Percentiles rank a stretch among this genome's conserved stretches.
These are phyloP conservation scores for Pulveroboletus sp. DNA, from an alignment of 768 basidiomycete genomes.

Conservation along the genomic window DNA sequence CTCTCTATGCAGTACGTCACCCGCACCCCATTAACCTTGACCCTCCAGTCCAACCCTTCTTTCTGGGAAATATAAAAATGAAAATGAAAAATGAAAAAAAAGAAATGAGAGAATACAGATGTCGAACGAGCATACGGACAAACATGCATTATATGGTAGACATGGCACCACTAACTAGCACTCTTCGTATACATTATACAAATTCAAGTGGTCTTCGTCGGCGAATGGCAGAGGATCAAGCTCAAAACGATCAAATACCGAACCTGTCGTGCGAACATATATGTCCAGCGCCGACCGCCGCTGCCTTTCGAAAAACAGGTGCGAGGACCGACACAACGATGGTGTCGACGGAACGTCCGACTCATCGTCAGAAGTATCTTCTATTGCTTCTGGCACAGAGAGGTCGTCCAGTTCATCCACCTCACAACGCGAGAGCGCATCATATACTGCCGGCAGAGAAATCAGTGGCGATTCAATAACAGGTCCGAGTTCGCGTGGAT, in stretches of 20 bases:
- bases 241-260: slow-evolving; percentile 61
- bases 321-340: slow-evolving; percentile 54
- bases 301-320: slow-evolving; percentile 46
- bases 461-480: slow-evolving; percentile 39
- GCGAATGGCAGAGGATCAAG: slow-evolving; percentile 70
- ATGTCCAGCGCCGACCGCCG: slow-evolving; percentile 51
- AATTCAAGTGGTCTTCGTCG: slow-evolving; percentile 41
- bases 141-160: slow-evolving; percentile 27
- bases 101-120: too few species aligned
- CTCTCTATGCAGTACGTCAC: slow-evolving; percentile 52
- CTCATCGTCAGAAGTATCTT: slow-evolving; percentile 83
- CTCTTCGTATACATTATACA: slow-evolving; percentile 56
- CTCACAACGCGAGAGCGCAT: slow-evolving; percentile 61
- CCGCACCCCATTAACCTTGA: slow-evolving; percentile 18
- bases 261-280: slow-evolving; percentile 55
- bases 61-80: slow-evolving; percentile 21
- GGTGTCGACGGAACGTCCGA: slow-evolving; percentile 67
- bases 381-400: slow-evolving; percentile 74
- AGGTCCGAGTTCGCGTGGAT: slow-evolving; percentile 47
- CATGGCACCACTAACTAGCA: slow-evolving; percentile 57
- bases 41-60: slow-evolving; percentile 4
- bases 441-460: slow-evolving; percentile 35
- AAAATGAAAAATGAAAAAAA: too few species aligned
- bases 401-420: slow-evolving; percentile 63
- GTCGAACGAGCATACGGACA: slow-evolving; percentile 8